phyloP scores from a whole-genome alignment of 345 rosid species.

The Zanthoxylum bungeanum region DNA sequence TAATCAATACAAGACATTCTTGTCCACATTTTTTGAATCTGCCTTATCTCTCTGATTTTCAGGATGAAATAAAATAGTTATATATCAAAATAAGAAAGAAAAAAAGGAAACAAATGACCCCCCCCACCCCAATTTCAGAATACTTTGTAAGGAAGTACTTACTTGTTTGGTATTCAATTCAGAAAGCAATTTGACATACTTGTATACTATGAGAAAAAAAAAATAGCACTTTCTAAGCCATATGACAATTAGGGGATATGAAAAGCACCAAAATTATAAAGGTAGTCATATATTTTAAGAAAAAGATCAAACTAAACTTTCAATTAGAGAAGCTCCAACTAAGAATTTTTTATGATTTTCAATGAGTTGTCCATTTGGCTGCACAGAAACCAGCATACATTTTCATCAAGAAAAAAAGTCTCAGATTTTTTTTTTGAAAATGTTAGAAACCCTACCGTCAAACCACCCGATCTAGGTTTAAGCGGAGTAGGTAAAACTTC shows the following conservation, averaged over 20 bases:
- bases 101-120: too few relatives aligned
- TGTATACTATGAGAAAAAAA: neutral
- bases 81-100: too few relatives aligned
- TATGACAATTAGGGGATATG: too few relatives aligned
- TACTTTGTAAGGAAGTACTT: neutral
- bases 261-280: too few relatives aligned
- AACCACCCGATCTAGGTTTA: too few relatives aligned
- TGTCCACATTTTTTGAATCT: slow-evolving; percentile 8
- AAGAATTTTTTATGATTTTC: slow-evolving; percentile 31
- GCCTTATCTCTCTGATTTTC: neutral
- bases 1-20: neutral
- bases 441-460: too few relatives aligned
- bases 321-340: slow-evolving; percentile 15
- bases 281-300: neutral
- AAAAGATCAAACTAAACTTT: neutral
- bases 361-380: slow-evolving; percentile 25
- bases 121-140: too few relatives aligned
- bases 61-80: neutral
- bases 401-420: slow-evolving; percentile 28
- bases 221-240: neutral
- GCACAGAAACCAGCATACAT: slow-evolving; percentile 30
- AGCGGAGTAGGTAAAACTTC: too few relatives aligned
- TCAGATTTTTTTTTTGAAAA: too few relatives aligned
- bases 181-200: too few relatives aligned
- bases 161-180: neutral